phyloP scores from a whole-genome alignment of 257 asterid species.

The Paulownia fortunei region DNA sequence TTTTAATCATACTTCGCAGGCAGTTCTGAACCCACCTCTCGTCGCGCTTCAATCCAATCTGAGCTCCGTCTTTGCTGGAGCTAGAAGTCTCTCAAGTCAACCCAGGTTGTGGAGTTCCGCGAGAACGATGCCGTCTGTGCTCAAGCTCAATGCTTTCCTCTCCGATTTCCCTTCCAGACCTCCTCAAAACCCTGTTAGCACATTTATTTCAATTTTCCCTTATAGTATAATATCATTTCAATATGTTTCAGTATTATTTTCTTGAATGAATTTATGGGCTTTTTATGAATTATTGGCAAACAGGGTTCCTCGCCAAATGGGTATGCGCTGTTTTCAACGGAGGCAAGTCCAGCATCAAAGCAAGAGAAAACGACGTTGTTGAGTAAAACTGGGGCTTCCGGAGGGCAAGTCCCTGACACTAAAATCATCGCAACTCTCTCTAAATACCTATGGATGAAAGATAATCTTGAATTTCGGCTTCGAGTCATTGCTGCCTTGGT shows the following conservation, averaged over 20 bases:
- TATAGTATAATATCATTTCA: background rate
- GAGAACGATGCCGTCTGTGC: constrained; percentile 45
- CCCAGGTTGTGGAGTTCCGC: constrained; percentile 54
- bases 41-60: constrained; percentile 31
- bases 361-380: constrained; percentile 40
- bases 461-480: constrained; percentile 73
- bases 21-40: constrained; percentile 29
- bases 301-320: constrained; percentile 59
- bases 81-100: constrained; percentile 45
- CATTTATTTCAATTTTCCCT: background rate
- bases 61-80: constrained; percentile 39
- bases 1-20: constrained; percentile 27
- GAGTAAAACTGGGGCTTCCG: constrained; percentile 41
- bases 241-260: background rate
- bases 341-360: constrained; percentile 52
- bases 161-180: constrained; percentile 63
- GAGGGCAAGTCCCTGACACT: constrained; percentile 55
- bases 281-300: constrained; percentile 24
- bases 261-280: background rate
- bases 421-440: constrained; percentile 72
- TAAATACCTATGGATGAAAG: constrained; percentile 90
- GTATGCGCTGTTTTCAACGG: constrained; percentile 69
- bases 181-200: constrained; percentile 57
- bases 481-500: constrained; percentile 86
- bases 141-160: constrained; percentile 66